phyloP scores from a whole-genome alignment of 2,329 filamentous ascomycete genomes.

The Coniochaeta sp. region DNA sequence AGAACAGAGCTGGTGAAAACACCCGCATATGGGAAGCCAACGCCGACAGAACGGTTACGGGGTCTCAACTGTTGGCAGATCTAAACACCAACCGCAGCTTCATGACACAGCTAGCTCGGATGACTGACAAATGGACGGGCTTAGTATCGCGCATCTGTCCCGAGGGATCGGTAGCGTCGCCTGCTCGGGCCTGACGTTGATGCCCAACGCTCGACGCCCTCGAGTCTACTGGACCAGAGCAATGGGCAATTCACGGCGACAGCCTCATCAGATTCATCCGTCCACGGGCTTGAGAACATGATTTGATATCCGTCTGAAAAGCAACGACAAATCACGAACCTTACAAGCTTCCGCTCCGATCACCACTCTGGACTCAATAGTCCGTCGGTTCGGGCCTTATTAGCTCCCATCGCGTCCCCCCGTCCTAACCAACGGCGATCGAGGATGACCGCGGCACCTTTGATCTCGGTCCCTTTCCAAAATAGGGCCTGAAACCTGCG shows the following conservation, averaged over 20 bases:
- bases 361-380: not conserved
- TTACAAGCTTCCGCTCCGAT: not conserved
- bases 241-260: too few species aligned
- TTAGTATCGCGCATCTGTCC: not conserved
- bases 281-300: too few species aligned
- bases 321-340: not conserved
- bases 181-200: not conserved
- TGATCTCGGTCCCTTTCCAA: not conserved
- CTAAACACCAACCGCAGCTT: too few species aligned
- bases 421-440: slow-evolving; percentile 11
- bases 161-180: not conserved
- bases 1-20: too few species aligned
- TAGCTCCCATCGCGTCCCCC: not conserved
- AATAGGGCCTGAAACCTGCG: not conserved
- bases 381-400: not conserved
- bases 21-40: too few species aligned
- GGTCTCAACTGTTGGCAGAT: too few species aligned
- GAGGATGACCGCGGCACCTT: slow-evolving; percentile 6
- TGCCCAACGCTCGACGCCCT: not conserved
- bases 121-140: too few species aligned
- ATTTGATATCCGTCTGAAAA: not conserved
- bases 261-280: too few species aligned
- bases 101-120: too few species aligned
- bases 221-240: too few species aligned
- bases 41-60: too few species aligned